Percentiles rank a stretch among this genome's conserved stretches.
Evolutionary conservation across 805 yeast species (phyloP).

Genomic region (Yamadazyma sp.): DNA sequence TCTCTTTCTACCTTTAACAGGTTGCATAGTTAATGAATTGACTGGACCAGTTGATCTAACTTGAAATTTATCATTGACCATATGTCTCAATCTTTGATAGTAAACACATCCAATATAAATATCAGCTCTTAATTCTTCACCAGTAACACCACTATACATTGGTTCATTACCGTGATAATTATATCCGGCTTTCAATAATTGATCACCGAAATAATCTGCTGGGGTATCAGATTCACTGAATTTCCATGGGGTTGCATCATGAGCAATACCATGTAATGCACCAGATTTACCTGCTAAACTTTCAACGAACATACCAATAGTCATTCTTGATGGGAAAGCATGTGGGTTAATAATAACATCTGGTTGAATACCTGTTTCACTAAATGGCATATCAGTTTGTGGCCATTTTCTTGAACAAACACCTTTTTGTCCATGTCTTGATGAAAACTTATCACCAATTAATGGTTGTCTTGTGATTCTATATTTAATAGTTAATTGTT

Average conservation of each 20-base stretch:
- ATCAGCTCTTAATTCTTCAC: conserved; percentile 94
- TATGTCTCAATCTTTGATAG: conserved; percentile 97
- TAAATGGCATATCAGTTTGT: conserved; percentile 92
- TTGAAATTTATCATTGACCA: conserved; percentile 99
- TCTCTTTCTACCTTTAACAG: conserved; percentile 98
- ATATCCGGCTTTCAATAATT: conserved; percentile 81
- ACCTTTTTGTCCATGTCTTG: conserved; percentile 98
- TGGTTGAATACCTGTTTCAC: conserved; percentile 95
- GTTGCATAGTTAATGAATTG: conserved; percentile 96
- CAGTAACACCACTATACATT: conserved; percentile 97
- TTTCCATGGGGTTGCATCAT: conserved; percentile 95
- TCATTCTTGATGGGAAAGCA: conserved; percentile 99
- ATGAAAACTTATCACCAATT: conserved; percentile 96
- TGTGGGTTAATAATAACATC: conserved; percentile 98
- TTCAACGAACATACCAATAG: conserved; percentile 99
- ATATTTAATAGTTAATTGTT: conserved; percentile 80
- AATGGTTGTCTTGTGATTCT: conserved; percentile 89
- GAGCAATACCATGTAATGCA: conserved; percentile 95
- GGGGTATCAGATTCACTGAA: conserved; percentile 92
- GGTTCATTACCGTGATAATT: conserved; percentile 99
- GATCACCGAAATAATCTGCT: conserved; percentile 96
- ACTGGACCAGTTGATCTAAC: conserved; percentile 99
- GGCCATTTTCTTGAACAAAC: conserved; percentile 99
- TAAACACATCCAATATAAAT: conserved; percentile 96
- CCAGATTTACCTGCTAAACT: conserved; percentile 99